Evolutionary conservation across 2,329 filamentous ascomycete genomes (phyloP).

Genomic region (Aureobasidium musti): DNA sequence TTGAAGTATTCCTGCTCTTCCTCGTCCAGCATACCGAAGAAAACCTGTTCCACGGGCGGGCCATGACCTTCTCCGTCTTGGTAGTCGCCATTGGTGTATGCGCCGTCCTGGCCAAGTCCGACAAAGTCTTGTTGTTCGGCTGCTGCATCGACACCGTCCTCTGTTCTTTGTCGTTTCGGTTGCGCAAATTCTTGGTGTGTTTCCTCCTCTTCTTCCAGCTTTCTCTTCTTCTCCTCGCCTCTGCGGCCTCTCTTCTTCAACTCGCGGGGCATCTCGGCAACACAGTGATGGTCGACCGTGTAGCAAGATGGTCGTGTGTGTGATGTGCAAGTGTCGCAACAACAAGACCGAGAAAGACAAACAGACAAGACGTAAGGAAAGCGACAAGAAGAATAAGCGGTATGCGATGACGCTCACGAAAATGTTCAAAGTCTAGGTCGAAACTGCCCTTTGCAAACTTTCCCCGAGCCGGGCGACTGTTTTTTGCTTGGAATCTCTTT

Average conservation of each 20-base stretch:
- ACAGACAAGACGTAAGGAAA: neutral
- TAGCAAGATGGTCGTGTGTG: neutral
- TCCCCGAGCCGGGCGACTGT: neutral
- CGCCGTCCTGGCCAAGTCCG: conserved; percentile 34
- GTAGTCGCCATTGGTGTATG: conserved; percentile 39
- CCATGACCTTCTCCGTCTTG: conserved; percentile 39
- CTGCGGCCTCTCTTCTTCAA: conserved; percentile 60
- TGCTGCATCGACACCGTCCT: conserved; percentile 42
- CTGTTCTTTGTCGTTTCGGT: conserved; percentile 43
- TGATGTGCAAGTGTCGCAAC: neutral
- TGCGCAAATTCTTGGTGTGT: conserved; percentile 40
- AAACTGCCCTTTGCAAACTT: neutral
- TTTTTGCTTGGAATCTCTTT: neutral
- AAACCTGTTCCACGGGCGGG: conserved; percentile 63
- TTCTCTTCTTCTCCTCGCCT: conserved; percentile 54
- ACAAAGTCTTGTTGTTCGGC: conserved; percentile 39
- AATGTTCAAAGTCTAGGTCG: neutral
- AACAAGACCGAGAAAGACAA: neutral
- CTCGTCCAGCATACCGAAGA: conserved; percentile 90
- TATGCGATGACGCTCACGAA: conserved; percentile 12
- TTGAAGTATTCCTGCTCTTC: conserved; percentile 97
- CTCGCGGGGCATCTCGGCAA: conserved; percentile 58
- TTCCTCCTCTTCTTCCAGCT: conserved; percentile 50
- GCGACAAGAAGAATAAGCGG: neutral
- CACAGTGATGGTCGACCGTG: conserved; percentile 13